These are phyloP conservation scores for Stereocaulon alpinum DNA, from an alignment of 495 filamentous ascomycete genomes.

Conservation along the genomic window DNA sequence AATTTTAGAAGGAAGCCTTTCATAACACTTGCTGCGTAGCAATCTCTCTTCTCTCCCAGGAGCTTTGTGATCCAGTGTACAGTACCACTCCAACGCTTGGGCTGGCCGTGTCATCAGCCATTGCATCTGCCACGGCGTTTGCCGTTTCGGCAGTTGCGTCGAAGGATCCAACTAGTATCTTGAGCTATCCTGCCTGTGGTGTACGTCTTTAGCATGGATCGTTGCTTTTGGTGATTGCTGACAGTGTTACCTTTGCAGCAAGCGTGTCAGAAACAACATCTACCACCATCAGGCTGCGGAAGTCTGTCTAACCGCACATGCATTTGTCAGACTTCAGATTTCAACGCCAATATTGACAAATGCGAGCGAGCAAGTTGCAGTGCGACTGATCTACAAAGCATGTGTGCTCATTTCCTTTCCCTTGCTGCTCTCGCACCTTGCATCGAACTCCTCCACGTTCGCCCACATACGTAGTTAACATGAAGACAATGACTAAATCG, in stretches of 20 bases:
- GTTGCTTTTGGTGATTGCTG: background rate
- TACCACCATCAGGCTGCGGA: constrained; percentile 6
- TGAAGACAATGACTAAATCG: background rate
- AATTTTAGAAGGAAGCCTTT: background rate
- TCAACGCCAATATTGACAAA: background rate
- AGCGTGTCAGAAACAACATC: constrained; percentile 2
- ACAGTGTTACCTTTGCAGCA: background rate
- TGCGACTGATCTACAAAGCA: constrained; percentile 4
- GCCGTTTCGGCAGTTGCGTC: constrained; percentile 5
- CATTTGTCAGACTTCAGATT: background rate
- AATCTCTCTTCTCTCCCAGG: background rate
- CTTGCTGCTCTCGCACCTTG: background rate
- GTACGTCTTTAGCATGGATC: constrained; percentile 1
- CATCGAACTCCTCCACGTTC: no score
- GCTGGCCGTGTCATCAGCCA: constrained; percentile 10
- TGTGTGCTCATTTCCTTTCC: background rate
- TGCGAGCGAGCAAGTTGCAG: constrained; percentile 8
- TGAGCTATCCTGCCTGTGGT: constrained; percentile 11
- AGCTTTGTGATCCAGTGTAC: constrained; percentile 15
- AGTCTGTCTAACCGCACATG: background rate
- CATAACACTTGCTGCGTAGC: background rate
- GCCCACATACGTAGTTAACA: no score
- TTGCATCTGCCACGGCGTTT: constrained; percentile 9
- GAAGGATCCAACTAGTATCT: constrained; percentile 13
- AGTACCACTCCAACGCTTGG: background rate